These are phyloP conservation scores for Ophiosphaerella herpotricha DNA, from an alignment of 2,329 filamentous ascomycete species.

Conservation along the genomic window DNA sequence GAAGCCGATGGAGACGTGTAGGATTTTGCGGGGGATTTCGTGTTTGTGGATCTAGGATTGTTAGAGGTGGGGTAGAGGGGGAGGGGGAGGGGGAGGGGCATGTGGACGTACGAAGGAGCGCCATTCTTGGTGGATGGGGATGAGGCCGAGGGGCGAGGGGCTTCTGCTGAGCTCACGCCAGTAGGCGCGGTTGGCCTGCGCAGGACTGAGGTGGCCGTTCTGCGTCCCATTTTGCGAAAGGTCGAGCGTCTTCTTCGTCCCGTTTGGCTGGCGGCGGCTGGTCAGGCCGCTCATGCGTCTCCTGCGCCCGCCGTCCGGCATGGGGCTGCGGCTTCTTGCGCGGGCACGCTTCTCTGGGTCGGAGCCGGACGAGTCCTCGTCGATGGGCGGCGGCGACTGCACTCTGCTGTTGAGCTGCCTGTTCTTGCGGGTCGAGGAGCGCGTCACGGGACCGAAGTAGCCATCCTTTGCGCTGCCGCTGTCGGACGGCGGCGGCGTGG, in stretches of 20 bases:
- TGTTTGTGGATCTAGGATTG: conserved; percentile 72
- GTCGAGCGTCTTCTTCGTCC: conserved; percentile 47
- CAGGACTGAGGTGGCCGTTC: conserved; percentile 74
- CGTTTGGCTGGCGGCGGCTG: conserved; percentile 48
- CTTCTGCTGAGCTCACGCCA: conserved; percentile 90
- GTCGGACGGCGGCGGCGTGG: conserved; percentile 67
- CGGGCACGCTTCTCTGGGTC: conserved; percentile 64
- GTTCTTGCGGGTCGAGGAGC: conserved; percentile 71
- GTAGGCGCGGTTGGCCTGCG: conserved; percentile 68
- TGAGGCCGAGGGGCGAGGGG: conserved; percentile 89
- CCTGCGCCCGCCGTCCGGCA: conserved; percentile 46
- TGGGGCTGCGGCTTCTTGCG: conserved; percentile 73
- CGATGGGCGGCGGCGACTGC: conserved; percentile 63
- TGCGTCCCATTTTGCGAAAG: conserved; percentile 47
- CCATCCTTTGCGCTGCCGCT: conserved; percentile 56
- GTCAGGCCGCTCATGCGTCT: conserved; percentile 60
- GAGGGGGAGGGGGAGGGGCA: conserved; percentile 17
- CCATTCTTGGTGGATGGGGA: conserved; percentile 93
- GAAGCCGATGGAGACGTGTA: conserved; percentile 97
- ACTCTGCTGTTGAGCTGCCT: conserved; percentile 49
- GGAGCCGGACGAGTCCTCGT: conserved; percentile 63
- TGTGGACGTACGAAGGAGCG: conserved; percentile 69
- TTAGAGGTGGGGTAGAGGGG: not conserved
- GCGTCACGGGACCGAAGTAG: conserved; percentile 76
- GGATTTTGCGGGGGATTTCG: conserved; percentile 89